Evolutionary conservation across 2,329 filamentous ascomycete genomes (phyloP).

Genomic region (Xylariaceae sp.): DNA sequence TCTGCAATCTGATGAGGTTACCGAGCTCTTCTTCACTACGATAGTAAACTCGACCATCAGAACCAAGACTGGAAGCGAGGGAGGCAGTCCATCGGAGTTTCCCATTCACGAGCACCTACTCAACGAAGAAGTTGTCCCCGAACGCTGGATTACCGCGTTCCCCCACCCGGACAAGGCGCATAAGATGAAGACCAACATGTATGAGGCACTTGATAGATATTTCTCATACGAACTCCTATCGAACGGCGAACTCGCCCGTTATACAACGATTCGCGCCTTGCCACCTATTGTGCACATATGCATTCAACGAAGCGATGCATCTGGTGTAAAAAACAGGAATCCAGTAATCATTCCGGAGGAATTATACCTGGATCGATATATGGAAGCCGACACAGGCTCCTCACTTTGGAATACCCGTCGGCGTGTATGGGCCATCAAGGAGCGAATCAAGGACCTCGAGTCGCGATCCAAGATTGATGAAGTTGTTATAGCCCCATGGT

Average conservation of each 20-base stretch:
- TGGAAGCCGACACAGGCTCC: constrained; percentile 59
- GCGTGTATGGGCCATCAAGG: constrained; percentile 69
- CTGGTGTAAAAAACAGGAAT: constrained; percentile 69
- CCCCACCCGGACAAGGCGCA: constrained; percentile 43
- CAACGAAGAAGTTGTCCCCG: constrained; percentile 55
- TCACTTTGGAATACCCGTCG: constrained; percentile 59
- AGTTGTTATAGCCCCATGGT: constrained; percentile 1
- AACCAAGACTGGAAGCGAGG: constrained; percentile 28
- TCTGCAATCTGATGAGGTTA: constrained; percentile 76
- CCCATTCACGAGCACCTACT: constrained; percentile 38
- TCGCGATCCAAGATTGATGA: constrained; percentile 7
- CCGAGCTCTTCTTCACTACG: constrained; percentile 62
- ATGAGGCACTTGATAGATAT: constrained; percentile 76
- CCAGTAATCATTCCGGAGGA: constrained; percentile 74
- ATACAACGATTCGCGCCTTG: constrained; percentile 66
- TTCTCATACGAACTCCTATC: constrained; percentile 76
- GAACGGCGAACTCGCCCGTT: constrained; percentile 56
- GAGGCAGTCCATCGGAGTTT: constrained; percentile 15
- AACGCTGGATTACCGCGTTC: constrained; percentile 57
- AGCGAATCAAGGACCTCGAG: constrained; percentile 46
- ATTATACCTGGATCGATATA: constrained; percentile 84
- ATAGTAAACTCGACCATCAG: constrained; percentile 57
- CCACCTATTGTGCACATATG: constrained; percentile 86
- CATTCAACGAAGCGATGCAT: constrained; percentile 75
- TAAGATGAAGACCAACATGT: constrained; percentile 55